phyloP scores from a whole-genome alignment of 192 early-diverging fungal genomes.

The Coemansia asiatica region DNA sequence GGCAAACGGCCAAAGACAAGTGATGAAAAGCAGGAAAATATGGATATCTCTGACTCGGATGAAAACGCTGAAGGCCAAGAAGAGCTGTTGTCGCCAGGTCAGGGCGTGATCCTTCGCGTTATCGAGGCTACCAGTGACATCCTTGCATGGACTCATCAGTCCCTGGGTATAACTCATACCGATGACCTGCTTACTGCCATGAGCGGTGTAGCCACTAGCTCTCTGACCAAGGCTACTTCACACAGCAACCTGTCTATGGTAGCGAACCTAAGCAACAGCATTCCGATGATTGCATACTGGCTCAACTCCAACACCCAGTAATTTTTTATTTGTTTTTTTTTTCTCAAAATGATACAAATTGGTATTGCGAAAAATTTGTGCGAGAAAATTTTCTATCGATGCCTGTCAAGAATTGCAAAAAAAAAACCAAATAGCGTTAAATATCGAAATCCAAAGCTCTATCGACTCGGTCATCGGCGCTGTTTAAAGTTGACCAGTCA shows the following conservation, averaged over 20 bases:
- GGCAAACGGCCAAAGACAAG: constrained; percentile 9
- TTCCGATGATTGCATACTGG: constrained; percentile 37
- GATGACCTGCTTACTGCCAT: constrained; percentile 19
- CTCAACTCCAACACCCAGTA: constrained; percentile 10
- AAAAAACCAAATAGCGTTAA: constrained; percentile 2
- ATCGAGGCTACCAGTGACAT: constrained; percentile 20
- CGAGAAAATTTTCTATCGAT: background rate
- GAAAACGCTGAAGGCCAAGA: background rate
- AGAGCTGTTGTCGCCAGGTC: background rate
- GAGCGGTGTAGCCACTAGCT: constrained; percentile 3
- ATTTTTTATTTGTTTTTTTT: background rate
- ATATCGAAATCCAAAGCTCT: constrained; percentile 46
- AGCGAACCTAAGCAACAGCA: constrained; percentile 33
- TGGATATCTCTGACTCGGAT: background rate
- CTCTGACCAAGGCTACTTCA: constrained; percentile 9
- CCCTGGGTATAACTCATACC: constrained; percentile 8
- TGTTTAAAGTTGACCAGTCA: constrained; percentile 47
- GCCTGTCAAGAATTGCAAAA: background rate
- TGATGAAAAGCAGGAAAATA: constrained; percentile 2
- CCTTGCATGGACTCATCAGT: constrained; percentile 36
- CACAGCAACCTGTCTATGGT: constrained; percentile 27
- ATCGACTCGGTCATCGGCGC: constrained; percentile 50
- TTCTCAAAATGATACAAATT: too few species aligned
- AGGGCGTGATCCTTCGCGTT: constrained; percentile 33
- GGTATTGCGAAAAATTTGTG: too few species aligned